Conservation (phyloP, 2,329 filamentous ascomycete species). For the Penicillium aurantiogriseum region DNA sequence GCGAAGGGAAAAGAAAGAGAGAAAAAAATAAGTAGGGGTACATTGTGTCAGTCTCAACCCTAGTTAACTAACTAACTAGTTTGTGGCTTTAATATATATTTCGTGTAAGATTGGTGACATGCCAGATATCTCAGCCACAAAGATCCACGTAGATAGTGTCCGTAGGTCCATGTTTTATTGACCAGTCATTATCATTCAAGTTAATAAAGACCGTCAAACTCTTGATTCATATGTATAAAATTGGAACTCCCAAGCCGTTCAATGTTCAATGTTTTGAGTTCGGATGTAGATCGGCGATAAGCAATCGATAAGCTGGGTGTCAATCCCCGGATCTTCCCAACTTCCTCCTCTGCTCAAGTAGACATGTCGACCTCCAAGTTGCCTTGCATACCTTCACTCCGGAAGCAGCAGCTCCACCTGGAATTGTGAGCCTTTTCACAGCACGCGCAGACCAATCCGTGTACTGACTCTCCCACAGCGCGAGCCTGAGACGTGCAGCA, state of each 20-base stretch:
- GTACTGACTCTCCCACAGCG: slow-evolving; percentile 50
- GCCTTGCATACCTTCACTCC: slow-evolving; percentile 53
- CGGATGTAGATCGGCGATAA: slow-evolving; percentile 6
- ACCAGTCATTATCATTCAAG: background rate
- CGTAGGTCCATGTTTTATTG: background rate
- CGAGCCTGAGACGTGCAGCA: slow-evolving; percentile 75
- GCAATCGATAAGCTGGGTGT: slow-evolving; percentile 15
- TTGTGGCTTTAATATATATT: background rate
- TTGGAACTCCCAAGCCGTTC: background rate
- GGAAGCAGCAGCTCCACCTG: slow-evolving; percentile 72
- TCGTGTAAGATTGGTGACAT: background rate
- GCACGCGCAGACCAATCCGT: background rate
- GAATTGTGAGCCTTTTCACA: slow-evolving; percentile 68
- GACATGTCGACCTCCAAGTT: slow-evolving; percentile 38
- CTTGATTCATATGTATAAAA: background rate
- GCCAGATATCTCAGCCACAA: background rate
- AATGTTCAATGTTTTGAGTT: background rate
- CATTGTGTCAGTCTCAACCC: background rate
- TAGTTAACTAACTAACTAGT: background rate
- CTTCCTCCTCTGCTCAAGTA: background rate
- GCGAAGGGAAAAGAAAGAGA: no score
- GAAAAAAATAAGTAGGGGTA: background rate
- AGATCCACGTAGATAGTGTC: background rate
- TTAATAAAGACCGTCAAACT: background rate
- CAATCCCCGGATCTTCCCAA: slow-evolving; percentile 1